These are phyloP conservation scores for Aspergillus neotritici DNA, from an alignment of 2,329 filamentous ascomycete species.

Conservation along the genomic window DNA sequence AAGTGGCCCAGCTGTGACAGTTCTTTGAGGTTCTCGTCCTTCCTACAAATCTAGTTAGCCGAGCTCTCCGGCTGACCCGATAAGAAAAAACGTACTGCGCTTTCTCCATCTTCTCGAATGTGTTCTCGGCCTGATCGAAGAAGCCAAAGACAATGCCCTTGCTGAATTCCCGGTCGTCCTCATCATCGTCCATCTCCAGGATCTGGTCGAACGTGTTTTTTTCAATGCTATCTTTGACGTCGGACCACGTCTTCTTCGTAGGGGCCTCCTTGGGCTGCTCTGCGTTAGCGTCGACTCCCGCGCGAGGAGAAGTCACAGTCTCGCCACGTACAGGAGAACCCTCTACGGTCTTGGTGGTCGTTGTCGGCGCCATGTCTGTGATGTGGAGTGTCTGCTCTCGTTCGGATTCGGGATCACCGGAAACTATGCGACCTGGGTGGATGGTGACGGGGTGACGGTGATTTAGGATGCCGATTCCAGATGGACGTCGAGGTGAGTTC, in stretches of 20 bases:
- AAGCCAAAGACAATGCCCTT: constrained; percentile 83
- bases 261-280: constrained; percentile 43
- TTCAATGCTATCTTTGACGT: constrained; percentile 74
- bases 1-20: constrained; percentile 88
- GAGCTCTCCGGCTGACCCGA: not conserved
- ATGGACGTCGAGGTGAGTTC: too few relatives aligned
- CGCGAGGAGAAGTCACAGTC: not conserved
- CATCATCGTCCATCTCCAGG: constrained; percentile 95
- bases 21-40: constrained; percentile 61
- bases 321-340: constrained; percentile 18
- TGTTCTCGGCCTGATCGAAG: constrained; percentile 83
- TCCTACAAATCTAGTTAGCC: constrained; percentile 42
- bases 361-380: constrained; percentile 24
- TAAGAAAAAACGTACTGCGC: constrained; percentile 61
- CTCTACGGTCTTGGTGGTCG: constrained; percentile 23
- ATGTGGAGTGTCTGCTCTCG: constrained; percentile 1
- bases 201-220: constrained; percentile 82
- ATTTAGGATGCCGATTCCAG: too few relatives aligned
- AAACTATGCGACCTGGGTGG: too few relatives aligned
- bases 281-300: constrained; percentile 5
- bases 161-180: constrained; percentile 82
- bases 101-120: constrained; percentile 77
- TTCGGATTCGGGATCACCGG: not conserved
- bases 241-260: constrained; percentile 44
- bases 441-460: constrained; percentile 2